Base-by-base conservation (phyloP, 225 moss, liverwort and hornwort genomes). In the Lunularia cruciata region DNA sequence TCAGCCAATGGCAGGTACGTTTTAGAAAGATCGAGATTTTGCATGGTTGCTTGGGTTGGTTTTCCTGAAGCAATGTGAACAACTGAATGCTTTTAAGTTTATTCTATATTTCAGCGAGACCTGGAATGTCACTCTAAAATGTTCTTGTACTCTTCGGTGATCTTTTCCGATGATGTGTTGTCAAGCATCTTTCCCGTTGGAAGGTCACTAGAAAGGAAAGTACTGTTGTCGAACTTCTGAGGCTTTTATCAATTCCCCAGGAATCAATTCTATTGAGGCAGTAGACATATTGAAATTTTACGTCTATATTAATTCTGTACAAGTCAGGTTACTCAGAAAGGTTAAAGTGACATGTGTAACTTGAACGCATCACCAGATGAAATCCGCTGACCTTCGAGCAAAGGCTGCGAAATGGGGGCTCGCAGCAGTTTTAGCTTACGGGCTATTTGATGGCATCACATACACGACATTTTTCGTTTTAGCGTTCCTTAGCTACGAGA, bases 401-500 rank as follows among this genome's bases (percentile, higher is more conserved):
- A 87, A 91, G 80, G 89, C 91, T 63, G 89, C 93, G 5, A 98
- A 98, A 75, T 72, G 91, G 73, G 96, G 96, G 22, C 83, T 98
- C 54, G 96, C 93, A 61, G 96, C 96, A 68, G 93, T 98, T 66
- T 70, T 98, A 46, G 96, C 96, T 0, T 98, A 98, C 71, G 96
- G 96, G 27, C 80, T 98, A 26, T 93, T 98, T 67, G 96, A 98
- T 81, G 96, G 92, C 76, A 76, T 98, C 53, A 98, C 96, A 13
- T 98, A 98, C 51, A 93, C 96, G 22, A 89, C 89, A 35, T 92
- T 98, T 57, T 98, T 98, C 58, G 87, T 93, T 60, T 81, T 93
- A 72, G 96, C 96, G 3, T 98, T 93, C 78, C 85, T 98, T 16
- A 87, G 92, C 74, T 98, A 91, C 72, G 93, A 98, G 73, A 93